Conservation (phyloP, 108 stramenopile genomes). For the Nitzschia putrida region DNA sequence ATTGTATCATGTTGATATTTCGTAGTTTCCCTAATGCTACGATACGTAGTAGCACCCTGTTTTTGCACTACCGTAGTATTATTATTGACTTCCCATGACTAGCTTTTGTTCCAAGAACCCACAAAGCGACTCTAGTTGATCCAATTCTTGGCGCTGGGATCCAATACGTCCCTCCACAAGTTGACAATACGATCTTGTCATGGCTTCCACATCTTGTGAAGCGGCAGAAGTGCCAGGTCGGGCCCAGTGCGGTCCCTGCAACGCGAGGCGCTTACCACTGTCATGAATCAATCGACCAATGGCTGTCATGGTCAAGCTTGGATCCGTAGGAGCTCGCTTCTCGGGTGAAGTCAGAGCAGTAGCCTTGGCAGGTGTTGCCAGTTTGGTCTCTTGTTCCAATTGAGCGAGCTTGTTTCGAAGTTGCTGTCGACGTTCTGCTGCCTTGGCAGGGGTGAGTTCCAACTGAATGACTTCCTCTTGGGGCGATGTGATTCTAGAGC, state of each 20-base stretch:
- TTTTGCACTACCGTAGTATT: too few relatives aligned
- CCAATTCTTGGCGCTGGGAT: constrained; percentile 58
- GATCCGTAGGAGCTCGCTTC: constrained; percentile 20
- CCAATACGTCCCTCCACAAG: constrained; percentile 59
- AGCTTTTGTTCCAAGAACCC: constrained; percentile 63
- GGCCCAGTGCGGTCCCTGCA: constrained; percentile 61
- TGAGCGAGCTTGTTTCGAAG: constrained; percentile 26
- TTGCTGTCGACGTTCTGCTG: constrained; percentile 40
- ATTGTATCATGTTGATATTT: too few relatives aligned
- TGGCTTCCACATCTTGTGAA: constrained; percentile 59
- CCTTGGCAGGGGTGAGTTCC: constrained; percentile 41
- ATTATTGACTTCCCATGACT: constrained; percentile 11
- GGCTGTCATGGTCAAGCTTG: neutral
- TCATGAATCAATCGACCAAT: constrained; percentile 55
- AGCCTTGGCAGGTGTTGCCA: neutral
- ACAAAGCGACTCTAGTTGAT: constrained; percentile 68
- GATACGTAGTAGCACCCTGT: too few relatives aligned
- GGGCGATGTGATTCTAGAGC: constrained; percentile 11
- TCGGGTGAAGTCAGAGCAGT: neutral
- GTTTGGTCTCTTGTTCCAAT: constrained; percentile 5
- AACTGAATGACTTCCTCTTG: constrained; percentile 22
- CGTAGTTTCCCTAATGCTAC: too few relatives aligned
- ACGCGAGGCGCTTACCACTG: constrained; percentile 63
- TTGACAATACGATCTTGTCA: constrained; percentile 75
- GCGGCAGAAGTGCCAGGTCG: constrained; percentile 16